These are phyloP conservation scores for Picea sitchensis DNA, from an alignment of 75 land plant genomes.

Conservation along the genomic window DNA sequence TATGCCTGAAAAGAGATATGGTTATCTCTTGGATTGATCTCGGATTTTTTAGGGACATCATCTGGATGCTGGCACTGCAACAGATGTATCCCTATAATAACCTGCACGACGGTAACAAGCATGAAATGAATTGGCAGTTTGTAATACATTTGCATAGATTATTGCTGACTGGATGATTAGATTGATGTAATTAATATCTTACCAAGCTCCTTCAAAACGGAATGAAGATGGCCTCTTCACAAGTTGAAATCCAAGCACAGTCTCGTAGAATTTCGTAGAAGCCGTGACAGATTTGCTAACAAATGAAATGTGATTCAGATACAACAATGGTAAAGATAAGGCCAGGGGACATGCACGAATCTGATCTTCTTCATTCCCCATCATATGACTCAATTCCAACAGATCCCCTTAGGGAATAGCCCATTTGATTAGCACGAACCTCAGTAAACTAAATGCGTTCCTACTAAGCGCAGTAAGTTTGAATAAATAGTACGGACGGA, in stretches of 20 bases:
- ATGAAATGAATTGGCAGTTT: neutral
- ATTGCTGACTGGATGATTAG: too few species aligned
- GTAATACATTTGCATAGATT: too few species aligned
- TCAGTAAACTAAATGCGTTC: too few species aligned
- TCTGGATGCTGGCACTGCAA: constrained; percentile 12
- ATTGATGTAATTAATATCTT: neutral
- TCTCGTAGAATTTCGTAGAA: constrained; percentile 25
- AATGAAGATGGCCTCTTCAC: constrained; percentile 41
- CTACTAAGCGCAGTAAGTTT: too few species aligned
- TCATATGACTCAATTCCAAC: too few species aligned
- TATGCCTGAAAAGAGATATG: constrained; percentile 32
- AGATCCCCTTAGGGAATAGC: too few species aligned
- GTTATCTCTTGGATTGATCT: constrained; percentile 27
- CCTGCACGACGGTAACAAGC: constrained; percentile 5
- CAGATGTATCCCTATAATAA: constrained; percentile 24
- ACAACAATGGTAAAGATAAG: constrained; percentile 15
- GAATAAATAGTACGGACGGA: too few species aligned
- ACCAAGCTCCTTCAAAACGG: constrained; percentile 54
- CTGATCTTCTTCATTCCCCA: neutral
- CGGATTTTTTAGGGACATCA: constrained; percentile 12
- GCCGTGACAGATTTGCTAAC: constrained; percentile 15
- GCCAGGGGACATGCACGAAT: neutral
- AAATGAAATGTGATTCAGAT: constrained; percentile 30
- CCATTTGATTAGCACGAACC: too few species aligned
- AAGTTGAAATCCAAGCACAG: constrained; percentile 34